Evolutionary conservation across 306 rosid genomes (phyloP), one percentile per base, ranked within the genome.

Genomic region (Sindora glabra): DNA sequence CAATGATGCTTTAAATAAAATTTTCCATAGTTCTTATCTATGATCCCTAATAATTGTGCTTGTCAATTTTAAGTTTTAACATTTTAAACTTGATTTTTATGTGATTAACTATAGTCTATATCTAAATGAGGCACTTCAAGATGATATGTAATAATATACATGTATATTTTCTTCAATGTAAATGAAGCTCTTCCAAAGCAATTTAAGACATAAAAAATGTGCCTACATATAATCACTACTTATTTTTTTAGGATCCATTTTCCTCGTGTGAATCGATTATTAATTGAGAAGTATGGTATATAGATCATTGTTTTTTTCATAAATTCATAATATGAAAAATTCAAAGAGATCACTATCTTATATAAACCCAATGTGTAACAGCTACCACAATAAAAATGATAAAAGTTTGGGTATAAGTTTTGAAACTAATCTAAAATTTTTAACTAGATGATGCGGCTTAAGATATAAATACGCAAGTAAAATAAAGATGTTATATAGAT

Each of bases 121-220:
- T n/a, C n/a, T n/a, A n/a, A n/a, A n/a, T n/a, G n/a, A n/a, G 76
- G 73, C 42, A 21, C n/a, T 36, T 30, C 46, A 59, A 67, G 69
- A 48, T 51, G 53, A 45, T 12, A 33, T 33, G 26, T n/a, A 8
- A 32, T 38, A 29, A 23, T 36, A 24, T 45, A 8, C 34, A 24
- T 13, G 16, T 55, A 23, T n/a, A n/a, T n/a, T n/a, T 32, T 50
- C 27, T 48, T 42, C 53, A 44, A 26, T 46, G 23, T 49, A 67
- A 56, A 69, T 44, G 40, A 63, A 63, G 59, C 44, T 19, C 50
- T 59, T 44, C 54, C 47, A 36, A 50, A 64, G 48, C 46, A 50
- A 58, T 59, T 38, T 27, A 29, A 44, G 58, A 63, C 26, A 67
- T 51, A 37, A 12, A 23, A 27, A 64, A 51, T 36, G 30, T 37